Conservation (phyloP, 2,329 filamentous ascomycete species). For the Claviceps capensis region DNA sequence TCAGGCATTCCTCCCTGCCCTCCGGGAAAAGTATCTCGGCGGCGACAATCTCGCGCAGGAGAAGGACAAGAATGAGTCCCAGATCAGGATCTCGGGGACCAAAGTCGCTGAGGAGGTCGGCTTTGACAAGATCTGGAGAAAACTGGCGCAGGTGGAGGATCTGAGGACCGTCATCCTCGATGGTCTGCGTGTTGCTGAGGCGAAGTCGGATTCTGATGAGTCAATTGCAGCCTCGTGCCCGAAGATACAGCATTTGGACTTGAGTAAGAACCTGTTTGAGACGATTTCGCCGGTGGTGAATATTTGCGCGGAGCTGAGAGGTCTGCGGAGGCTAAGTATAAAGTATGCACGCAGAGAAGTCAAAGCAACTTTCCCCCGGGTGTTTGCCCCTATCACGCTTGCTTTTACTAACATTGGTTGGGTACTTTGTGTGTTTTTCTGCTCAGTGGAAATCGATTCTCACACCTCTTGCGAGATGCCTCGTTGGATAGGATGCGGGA, state of each 20-base stretch:
- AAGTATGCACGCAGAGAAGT: slow-evolving; percentile 29
- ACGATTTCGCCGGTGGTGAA: slow-evolving; percentile 50
- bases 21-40: slow-evolving; percentile 70
- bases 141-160: slow-evolving; percentile 66
- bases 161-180: slow-evolving; percentile 75
- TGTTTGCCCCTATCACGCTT: neutral
- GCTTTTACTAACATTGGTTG: neutral
- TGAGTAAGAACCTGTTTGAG: slow-evolving; percentile 73
- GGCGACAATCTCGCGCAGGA: slow-evolving; percentile 17
- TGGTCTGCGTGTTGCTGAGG: slow-evolving; percentile 45
- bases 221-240: slow-evolving; percentile 41
- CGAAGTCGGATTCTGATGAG: slow-evolving; percentile 18
- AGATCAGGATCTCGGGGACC: slow-evolving; percentile 51
- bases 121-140: slow-evolving; percentile 78
- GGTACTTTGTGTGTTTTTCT: neutral
- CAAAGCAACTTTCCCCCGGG: neutral
- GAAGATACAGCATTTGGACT: slow-evolving; percentile 63
- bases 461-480: slow-evolving; percentile 24
- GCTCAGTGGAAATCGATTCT: slow-evolving; percentile 60
- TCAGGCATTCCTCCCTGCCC: slow-evolving; percentile 63
- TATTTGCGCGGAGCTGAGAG: slow-evolving; percentile 58
- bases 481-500: slow-evolving; percentile 18
- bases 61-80: slow-evolving; percentile 21
- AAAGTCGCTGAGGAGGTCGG: slow-evolving; percentile 90
- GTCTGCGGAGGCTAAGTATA: slow-evolving; percentile 51